These are phyloP conservation scores for Cephalotrichum gorgonifer DNA, from an alignment of 2,329 filamentous ascomycete genomes.

Conservation along the genomic window DNA sequence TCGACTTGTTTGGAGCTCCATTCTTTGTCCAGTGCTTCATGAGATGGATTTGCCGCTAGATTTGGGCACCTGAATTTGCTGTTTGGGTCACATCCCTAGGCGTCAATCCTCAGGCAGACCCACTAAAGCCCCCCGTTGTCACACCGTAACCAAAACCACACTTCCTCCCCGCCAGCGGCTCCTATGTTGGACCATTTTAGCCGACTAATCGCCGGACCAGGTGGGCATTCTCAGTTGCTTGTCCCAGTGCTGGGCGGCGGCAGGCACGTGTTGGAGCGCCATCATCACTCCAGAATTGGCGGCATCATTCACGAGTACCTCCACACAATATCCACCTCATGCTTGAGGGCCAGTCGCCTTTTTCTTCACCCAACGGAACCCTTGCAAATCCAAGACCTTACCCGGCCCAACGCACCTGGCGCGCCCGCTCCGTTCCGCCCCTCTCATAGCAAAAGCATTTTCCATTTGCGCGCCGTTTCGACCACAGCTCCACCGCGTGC, in stretches of 20 bases:
- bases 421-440: background rate
- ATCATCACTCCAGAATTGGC: background rate
- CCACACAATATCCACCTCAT: no score
- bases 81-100: no score
- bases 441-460: background rate
- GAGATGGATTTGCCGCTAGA: no score
- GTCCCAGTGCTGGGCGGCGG: background rate
- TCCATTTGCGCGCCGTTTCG: background rate
- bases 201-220: background rate
- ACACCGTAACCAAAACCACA: background rate
- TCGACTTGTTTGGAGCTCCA: no score
- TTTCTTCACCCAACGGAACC: no score
- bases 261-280: background rate
- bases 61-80: no score
- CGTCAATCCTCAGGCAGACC: no score
- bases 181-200: background rate
- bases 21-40: no score
- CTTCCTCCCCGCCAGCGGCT: background rate
- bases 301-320: no score
- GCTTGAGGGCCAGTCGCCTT: no score
- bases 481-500: constrained; percentile 4
- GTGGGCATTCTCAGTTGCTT: background rate
- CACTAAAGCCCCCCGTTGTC: background rate
- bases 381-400: background rate
- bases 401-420: background rate